phyloP scores from a whole-genome alignment of 345 rosid genomes.

The Hypericum androsaemum region DNA sequence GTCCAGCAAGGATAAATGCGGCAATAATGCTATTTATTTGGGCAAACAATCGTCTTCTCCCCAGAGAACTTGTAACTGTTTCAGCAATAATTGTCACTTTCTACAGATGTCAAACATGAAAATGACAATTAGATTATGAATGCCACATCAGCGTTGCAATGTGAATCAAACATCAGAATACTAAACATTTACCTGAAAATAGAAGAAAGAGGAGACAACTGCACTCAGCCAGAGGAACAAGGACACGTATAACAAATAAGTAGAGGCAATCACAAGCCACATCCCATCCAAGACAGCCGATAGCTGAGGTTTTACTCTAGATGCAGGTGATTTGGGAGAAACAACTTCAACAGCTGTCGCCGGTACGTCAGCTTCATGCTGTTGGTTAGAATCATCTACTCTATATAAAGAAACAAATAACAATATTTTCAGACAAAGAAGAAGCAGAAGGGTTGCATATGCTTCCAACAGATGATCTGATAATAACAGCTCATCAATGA shows the following conservation, averaged over 20 bases:
- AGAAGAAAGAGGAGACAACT: slow-evolving; percentile 87
- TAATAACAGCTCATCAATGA: too few relatives aligned
- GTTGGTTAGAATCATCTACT: slow-evolving; percentile 34
- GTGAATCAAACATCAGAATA: too few relatives aligned
- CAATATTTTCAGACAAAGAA: background rate
- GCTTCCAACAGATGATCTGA: too few relatives aligned
- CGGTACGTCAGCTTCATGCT: slow-evolving; percentile 27
- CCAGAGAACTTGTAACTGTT: slow-evolving; percentile 64
- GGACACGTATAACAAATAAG: slow-evolving; percentile 64
- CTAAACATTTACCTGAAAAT: slow-evolving; percentile 61
- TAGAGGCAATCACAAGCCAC: slow-evolving; percentile 62
- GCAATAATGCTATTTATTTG: slow-evolving; percentile 95
- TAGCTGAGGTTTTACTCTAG: slow-evolving; percentile 43
- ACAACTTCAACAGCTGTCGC: slow-evolving; percentile 22
- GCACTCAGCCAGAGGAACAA: slow-evolving; percentile 94
- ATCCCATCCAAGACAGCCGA: slow-evolving; percentile 79
- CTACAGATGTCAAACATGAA: slow-evolving; percentile 32
- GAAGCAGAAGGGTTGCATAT: too few relatives aligned
- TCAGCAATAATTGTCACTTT: slow-evolving; percentile 80
- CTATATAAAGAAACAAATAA: slow-evolving; percentile 23
- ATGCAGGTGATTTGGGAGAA: slow-evolving; percentile 40
- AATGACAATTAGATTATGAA: background rate
- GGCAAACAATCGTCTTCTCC: slow-evolving; percentile 73
- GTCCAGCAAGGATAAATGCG: slow-evolving; percentile 82
- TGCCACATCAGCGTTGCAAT: background rate